These are phyloP conservation scores for Leucocoprinus sp. DNA, from an alignment of 768 basidiomycete genomes.

Conservation along the genomic window DNA sequence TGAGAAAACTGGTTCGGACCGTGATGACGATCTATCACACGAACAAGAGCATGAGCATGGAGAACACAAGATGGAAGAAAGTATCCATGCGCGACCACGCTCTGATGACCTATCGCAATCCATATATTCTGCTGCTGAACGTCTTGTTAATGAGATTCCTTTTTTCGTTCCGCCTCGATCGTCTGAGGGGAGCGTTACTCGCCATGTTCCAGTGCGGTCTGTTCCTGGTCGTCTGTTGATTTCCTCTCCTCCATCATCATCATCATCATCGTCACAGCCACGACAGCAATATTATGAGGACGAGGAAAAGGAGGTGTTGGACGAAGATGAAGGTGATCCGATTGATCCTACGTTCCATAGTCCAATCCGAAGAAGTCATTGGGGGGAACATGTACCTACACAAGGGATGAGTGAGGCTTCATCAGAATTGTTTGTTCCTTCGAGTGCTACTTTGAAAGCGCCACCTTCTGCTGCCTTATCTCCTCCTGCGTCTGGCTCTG, in stretches of 20 bases:
- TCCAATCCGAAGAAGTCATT: slow-evolving; percentile 34
- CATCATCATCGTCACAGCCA: too few species aligned
- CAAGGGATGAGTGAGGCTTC: too few species aligned
- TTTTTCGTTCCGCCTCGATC: slow-evolving; percentile 1
- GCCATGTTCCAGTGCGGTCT: neutral
- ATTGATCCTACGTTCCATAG: slow-evolving; percentile 59
- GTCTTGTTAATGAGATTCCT: neutral
- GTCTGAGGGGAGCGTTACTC: neutral
- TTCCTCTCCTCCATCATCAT: slow-evolving; percentile 13
- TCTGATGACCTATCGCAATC: too few species aligned
- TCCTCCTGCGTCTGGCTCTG: neutral
- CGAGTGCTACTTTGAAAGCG: neutral
- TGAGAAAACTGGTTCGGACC: slow-evolving; percentile 20
- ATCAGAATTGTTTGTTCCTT: neutral
- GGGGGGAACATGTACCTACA: too few species aligned
- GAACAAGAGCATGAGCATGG: slow-evolving; percentile 18
- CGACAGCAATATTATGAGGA: too few species aligned
- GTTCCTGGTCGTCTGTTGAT: too few species aligned
- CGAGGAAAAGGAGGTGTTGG: slow-evolving; percentile 36
- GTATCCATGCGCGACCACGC: neutral
- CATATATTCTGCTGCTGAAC: too few species aligned
- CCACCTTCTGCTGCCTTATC: slow-evolving; percentile 3
- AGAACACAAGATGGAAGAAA: neutral
- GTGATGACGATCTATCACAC: slow-evolving; percentile 18
- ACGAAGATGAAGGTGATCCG: slow-evolving; percentile 63